Evolutionary conservation across 1,284 basidiomycete genomes (phyloP), one percentile per base, ranked within the genome.

Genomic region (Ceratobasidium sp.): DNA sequence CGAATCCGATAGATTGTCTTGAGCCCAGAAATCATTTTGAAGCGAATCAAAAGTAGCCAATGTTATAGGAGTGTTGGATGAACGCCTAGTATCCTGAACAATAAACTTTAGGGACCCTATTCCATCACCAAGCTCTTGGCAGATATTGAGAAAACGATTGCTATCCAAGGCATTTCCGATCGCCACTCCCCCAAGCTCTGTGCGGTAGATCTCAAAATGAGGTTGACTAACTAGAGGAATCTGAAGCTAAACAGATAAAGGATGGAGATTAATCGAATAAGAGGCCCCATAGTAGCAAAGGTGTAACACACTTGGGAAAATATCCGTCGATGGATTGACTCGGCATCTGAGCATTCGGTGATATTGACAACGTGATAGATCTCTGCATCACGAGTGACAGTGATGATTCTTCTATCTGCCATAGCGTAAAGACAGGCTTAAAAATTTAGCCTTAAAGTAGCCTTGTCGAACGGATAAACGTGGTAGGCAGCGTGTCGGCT

Each of bases 321-420:
- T 26, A 97, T 91, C 70, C 89, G 86, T 79, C 96, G 93, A 76
- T 91, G 88, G 75, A 97, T 92, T 75, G 88, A 90, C 14, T 89
- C 88, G 36, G 89, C 85, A 75, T 86, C 87, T 67, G 84, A 84
- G 34, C 90, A 88, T 26, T 87, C 87, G 32, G 88, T 89, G 73
- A 97, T 89, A 76, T 94, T 91, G 36, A 96, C 92, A 39, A 88
- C 85, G 50, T 86, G 86, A 80, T 92, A 92, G 74, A 88, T 87
- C 74, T 95, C 92, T 60, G 91, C 90, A 80, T 96, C 93, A 28
- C 86, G 84, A 3, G 94, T 96, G 69, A 92, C 94, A 74, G 91
- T 85, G 71, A 93, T 88, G 67, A 87, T 81, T 72, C 87, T 83
- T 64, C 84, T 84, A 32, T 87, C 23, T 48, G 46, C n/a, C 46